Evolutionary conservation across 805 yeast species (phyloP).

Genomic region (Hanseniaspora taiwanica): DNA sequence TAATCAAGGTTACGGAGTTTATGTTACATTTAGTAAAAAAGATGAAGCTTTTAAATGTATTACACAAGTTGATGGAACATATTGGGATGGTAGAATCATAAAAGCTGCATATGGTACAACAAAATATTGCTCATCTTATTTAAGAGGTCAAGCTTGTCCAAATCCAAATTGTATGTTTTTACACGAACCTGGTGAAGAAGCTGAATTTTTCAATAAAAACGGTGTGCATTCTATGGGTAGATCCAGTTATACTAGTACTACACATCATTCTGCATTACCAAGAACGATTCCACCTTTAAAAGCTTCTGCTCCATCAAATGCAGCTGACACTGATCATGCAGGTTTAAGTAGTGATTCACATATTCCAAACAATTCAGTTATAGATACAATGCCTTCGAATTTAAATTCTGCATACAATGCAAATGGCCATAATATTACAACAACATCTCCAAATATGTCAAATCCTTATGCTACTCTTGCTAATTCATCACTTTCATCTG

Average conservation of each 20-base stretch:
- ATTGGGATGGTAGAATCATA: conserved; percentile 79
- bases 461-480: conserved; percentile 10
- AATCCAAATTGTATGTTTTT: conserved; percentile 98
- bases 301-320: conserved; percentile 26
- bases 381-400: too few species aligned
- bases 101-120: conserved; percentile 98
- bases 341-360: too few species aligned
- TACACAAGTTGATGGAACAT: conserved; percentile 79
- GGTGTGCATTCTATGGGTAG: conserved; percentile 1
- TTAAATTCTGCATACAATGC: too few species aligned
- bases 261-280: conserved; percentile 43
- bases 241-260: conserved; percentile 4
- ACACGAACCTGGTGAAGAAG: conserved; percentile 99
- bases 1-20: conserved; percentile 80
- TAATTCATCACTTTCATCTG: conserved; percentile 1
- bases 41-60: conserved; percentile 95
- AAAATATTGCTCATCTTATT: conserved; percentile 91
- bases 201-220: conserved; percentile 78
- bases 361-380: too few species aligned
- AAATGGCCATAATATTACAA: too few species aligned
- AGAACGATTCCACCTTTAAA: conserved; percentile 9
- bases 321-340: conserved; percentile 21
- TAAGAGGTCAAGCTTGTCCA: conserved; percentile 92
- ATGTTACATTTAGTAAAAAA: conserved; percentile 82
- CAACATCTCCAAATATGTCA: conserved; percentile 14